Percentiles rank a stretch among this genome's conserved stretches.
phyloP scores from a whole-genome alignment of 164 flowering plant genomes.

The Euptelea pleiosperma region DNA sequence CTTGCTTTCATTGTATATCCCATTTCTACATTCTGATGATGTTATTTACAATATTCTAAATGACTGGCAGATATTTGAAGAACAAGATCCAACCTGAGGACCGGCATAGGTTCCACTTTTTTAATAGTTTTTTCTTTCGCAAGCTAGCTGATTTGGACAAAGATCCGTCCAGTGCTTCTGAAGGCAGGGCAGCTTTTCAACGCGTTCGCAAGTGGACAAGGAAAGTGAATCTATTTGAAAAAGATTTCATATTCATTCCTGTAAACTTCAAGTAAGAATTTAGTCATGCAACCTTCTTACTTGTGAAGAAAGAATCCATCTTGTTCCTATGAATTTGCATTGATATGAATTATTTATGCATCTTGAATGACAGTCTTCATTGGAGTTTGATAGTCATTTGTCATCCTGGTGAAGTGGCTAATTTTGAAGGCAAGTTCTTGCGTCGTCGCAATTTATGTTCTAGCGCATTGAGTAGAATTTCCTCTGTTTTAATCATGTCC shows the following conservation, averaged over 20 bases:
- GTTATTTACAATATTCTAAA: not conserved
- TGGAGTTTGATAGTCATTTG: constrained; percentile 95
- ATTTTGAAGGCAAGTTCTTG: constrained; percentile 42
- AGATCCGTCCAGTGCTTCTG: constrained; percentile 66
- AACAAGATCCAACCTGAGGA: constrained; percentile 52
- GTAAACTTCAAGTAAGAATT: constrained; percentile 83
- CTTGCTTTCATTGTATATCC: too few species aligned
- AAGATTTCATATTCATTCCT: constrained; percentile 87
- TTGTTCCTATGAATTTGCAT: not conserved
- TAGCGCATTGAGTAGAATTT: not conserved
- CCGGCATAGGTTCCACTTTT: constrained; percentile 64
- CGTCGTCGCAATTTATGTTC: not conserved
- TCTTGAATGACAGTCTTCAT: constrained; percentile 58
- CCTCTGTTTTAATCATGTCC: constrained; percentile 3
- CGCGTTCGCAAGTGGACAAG: constrained; percentile 98
- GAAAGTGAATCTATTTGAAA: constrained; percentile 84
- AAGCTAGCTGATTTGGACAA: constrained; percentile 90
- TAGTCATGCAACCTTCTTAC: not conserved
- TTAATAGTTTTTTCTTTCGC: constrained; percentile 93
- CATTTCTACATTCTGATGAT: not conserved
- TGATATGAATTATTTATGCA: constrained; percentile 14
- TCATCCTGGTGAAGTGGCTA: constrained; percentile 82
- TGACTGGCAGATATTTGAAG: constrained; percentile 67
- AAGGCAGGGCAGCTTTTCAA: constrained; percentile 85
- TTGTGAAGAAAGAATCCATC: not conserved